Base-by-base conservation (phyloP, 306 rosid genomes). In the Quercus gilva region DNA sequence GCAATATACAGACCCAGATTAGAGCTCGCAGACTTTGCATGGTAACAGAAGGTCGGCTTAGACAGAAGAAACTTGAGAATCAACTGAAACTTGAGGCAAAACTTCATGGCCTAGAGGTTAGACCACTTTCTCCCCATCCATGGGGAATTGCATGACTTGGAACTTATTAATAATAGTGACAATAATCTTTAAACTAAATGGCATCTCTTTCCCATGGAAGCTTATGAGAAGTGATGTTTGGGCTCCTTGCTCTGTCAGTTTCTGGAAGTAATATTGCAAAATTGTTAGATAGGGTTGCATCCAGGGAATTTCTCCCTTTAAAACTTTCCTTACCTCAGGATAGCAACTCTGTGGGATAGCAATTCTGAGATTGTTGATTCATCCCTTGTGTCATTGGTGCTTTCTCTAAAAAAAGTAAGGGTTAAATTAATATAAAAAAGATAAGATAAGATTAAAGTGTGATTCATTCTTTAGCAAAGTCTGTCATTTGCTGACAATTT, bases 11-110 rank as follows among this genome's bases (percentile, higher is more conserved):
- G 61, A 67, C 87, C 56, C 88, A 91, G 81, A 81, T 95, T 74
- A 85, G 89, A 88, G 88, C 83, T 79, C 97, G 99, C 26, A 85
- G 99, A 77, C 79, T 93, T 73, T 91, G 80, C 82, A 95, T 95
- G 99, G 99, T 95, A 74, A 86, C 97, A 7, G 99, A 95, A 81
- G 98, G 94, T 73, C 88, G 88, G 76, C 79, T 85, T 84, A 88
- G 78, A 84, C 90, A 85, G 89, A 95, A 91, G 85, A 95, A 87
- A 85, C 86, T 91, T 53, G 96, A 91, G 84, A 90, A 88, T 86
- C 99, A 89, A 84, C 90, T 87, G 75, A 95, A 95, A 82, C 96
- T 95, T 23, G 98, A 95, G 89, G 97, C 92, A 65, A 95, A 91
- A 81, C 93, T 95, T 76, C 99, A 93, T 77, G 94, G 77, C 82